Conservation (phyloP, 805 yeast genomes). For the Lipomyces orientalis region DNA sequence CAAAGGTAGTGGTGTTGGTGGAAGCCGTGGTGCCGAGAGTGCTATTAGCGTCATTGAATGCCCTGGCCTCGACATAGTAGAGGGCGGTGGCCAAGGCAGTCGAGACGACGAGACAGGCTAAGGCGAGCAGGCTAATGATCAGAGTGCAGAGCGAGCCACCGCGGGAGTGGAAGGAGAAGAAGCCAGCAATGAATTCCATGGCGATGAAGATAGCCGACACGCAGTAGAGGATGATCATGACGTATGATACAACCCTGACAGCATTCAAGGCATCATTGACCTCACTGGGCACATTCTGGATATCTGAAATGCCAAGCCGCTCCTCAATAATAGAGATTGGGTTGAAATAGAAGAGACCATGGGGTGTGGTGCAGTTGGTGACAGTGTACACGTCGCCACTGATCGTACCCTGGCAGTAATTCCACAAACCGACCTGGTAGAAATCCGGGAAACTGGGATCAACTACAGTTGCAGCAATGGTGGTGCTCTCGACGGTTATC, state of each 20-base stretch:
- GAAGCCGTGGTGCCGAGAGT: slow-evolving; percentile 62
- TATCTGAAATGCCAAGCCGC: slow-evolving; percentile 37
- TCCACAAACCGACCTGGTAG: slow-evolving; percentile 66
- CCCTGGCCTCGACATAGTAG: slow-evolving; percentile 55
- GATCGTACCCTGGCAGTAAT: slow-evolving; percentile 59
- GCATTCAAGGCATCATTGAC: slow-evolving; percentile 62
- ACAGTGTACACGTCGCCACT: slow-evolving; percentile 43
- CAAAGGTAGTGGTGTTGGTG: slow-evolving; percentile 59
- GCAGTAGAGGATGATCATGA: slow-evolving; percentile 63
- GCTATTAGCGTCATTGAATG: slow-evolving; percentile 56
- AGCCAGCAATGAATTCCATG: slow-evolving; percentile 48
- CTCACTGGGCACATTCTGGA: slow-evolving; percentile 44
- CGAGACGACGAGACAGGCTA: slow-evolving; percentile 50
- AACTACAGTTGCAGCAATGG: slow-evolving; percentile 35
- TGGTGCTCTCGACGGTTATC: slow-evolving; percentile 36
- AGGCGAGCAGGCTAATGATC: slow-evolving; percentile 49
- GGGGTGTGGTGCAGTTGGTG: slow-evolving; percentile 60
- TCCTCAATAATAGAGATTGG: slow-evolving; percentile 50
- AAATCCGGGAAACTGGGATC: slow-evolving; percentile 53
- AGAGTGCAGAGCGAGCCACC: slow-evolving; percentile 54
- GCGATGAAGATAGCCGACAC: slow-evolving; percentile 55
- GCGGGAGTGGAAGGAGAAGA: slow-evolving; percentile 55
- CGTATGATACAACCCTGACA: slow-evolving; percentile 56
- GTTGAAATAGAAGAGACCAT: slow-evolving; percentile 62
- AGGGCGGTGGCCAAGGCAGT: slow-evolving; percentile 69